These are phyloP conservation scores for Fomitopsis serialis DNA, from an alignment of 768 basidiomycete genomes.

Conservation along the genomic window DNA sequence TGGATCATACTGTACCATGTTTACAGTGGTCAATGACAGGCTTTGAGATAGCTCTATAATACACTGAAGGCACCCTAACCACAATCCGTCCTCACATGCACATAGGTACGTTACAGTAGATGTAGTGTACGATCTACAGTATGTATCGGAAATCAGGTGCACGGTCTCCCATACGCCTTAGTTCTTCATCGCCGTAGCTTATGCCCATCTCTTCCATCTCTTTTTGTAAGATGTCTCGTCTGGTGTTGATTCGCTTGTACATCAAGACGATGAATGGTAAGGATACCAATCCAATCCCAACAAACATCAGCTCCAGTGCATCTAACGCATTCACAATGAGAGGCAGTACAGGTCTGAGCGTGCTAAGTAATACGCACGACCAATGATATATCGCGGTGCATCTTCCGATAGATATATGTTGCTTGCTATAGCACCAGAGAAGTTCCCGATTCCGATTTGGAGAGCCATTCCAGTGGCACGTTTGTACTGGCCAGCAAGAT, in stretches of 20 bases:
- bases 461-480: slow-evolving; percentile 63
- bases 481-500: slow-evolving; percentile 65
- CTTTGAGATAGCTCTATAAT: too few species aligned
- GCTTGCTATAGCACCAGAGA: slow-evolving; percentile 57
- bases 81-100: too few species aligned
- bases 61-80: too few species aligned
- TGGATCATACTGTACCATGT: too few species aligned
- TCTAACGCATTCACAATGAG: slow-evolving; percentile 28
- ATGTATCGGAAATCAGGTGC: slow-evolving; percentile 58
- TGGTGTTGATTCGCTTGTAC: slow-evolving; percentile 52
- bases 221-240: slow-evolving; percentile 40
- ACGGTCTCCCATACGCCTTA: slow-evolving; percentile 46
- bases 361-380: too few species aligned
- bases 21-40: too few species aligned
- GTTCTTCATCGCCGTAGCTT: slow-evolving; percentile 18
- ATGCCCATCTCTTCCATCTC: slow-evolving; percentile 18
- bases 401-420: slow-evolving; percentile 60
- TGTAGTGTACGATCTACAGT: neutral
- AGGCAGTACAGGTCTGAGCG: neutral
- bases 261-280: slow-evolving; percentile 41
- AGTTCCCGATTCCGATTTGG: slow-evolving; percentile 65
- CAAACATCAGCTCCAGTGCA: slow-evolving; percentile 62
- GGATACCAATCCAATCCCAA: slow-evolving; percentile 56
- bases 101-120: too few species aligned
- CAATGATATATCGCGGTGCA: slow-evolving; percentile 39